Base-by-base conservation (phyloP, 768 basidiomycete genomes). In the Xerocomus spinulosus region DNA sequence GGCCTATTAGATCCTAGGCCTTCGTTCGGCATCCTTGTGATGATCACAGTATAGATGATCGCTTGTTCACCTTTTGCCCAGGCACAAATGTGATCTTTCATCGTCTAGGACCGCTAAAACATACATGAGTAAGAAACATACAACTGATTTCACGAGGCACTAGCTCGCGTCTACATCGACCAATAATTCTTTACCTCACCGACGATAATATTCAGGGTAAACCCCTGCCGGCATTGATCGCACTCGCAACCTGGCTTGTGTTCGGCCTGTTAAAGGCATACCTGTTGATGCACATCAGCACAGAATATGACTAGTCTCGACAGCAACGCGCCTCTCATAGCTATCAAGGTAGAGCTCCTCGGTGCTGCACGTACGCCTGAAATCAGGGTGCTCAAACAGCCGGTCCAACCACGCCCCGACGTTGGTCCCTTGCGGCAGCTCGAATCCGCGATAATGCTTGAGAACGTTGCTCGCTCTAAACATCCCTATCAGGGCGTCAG, bases 251-350 rank as follows among this genome's bases (percentile, higher is more conserved):
- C 56, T 82, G 81, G 55, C 85, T 86, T 4, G 85, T 87, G 58
- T 87, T 83, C 3, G 86, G 83, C 25, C 85, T 73, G 57, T 89
- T 89, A 59, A 79, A 82, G 0, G 86, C 85, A 57, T 87, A 88
- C 58, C 86, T 88, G 50, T 6, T 46, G 7, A 21, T 28, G 17
- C 32, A 14, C 14, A 21, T 1, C 18, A 25, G n/a, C 10, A 9
- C 23, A 45, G 14, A 10, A 10, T 10, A 28, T 28, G 6, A 28
- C n/a, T n/a, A n/a, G n/a, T n/a, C n/a, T 23, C 9, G 29, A 39
- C 17, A 4, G 1, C 14, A n/a, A 54, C 73, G 40, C 29, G 77
- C 83, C 83, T 72, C 55, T 87, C 85, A 52, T 87, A 88, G 53
- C 81, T 83, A 51, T 85, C 83, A 9, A 85, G 52, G 55, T 87